These are phyloP conservation scores for Ceratocystis ficicola DNA, from an alignment of 2,329 filamentous ascomycete genomes.

Conservation along the genomic window DNA sequence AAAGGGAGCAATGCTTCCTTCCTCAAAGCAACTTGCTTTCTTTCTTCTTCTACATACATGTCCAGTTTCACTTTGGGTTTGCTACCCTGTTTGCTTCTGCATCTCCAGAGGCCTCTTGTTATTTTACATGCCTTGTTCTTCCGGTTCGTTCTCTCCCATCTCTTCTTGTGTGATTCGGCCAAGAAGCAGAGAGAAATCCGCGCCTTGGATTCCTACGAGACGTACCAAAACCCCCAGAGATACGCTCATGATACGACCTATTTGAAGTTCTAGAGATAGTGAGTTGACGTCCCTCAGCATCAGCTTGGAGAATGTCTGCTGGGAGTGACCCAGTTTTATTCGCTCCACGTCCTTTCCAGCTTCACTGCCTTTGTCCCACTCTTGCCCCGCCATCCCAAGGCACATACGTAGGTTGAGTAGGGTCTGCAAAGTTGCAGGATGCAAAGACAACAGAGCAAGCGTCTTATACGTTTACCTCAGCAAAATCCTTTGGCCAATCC, in stretches of 20 bases:
- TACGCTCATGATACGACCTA: neutral
- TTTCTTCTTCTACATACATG: neutral
- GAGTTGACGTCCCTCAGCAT: neutral
- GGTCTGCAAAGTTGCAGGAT: neutral
- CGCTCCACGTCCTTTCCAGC: neutral
- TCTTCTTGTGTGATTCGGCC: slow-evolving; percentile 7
- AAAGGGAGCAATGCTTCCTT: neutral
- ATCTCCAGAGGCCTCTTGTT: neutral
- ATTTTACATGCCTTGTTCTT: neutral
- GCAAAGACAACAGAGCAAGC: neutral
- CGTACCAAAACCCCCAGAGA: neutral
- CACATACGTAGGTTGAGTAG: neutral
- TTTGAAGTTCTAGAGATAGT: neutral
- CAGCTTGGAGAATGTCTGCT: neutral
- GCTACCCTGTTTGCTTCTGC: neutral
- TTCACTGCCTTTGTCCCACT: neutral
- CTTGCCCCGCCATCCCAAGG: neutral
- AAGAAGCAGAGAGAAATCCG: neutral
- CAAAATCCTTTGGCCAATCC: neutral
- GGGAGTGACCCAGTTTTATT: neutral
- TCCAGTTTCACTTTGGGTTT: neutral
- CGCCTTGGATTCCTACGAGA: neutral
- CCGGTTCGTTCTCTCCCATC: neutral
- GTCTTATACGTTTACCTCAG: neutral
- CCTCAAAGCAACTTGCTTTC: neutral